Conservation (phyloP, 163 green algal species). For the Scenedesmus sp. region DNA sequence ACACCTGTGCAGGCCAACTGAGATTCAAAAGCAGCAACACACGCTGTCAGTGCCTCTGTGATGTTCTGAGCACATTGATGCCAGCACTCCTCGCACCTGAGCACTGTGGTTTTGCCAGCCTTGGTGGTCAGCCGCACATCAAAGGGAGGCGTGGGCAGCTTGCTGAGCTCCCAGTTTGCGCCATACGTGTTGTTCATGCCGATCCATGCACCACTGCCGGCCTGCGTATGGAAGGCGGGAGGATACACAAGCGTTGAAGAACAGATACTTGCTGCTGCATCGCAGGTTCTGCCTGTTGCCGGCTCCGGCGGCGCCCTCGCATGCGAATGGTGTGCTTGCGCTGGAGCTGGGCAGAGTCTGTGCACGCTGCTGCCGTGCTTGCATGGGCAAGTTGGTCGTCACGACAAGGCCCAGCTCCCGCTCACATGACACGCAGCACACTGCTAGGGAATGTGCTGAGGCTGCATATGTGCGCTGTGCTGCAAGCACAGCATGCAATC, state of each 20-base stretch:
- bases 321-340: too few species aligned
- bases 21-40: background rate
- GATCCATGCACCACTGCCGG: constrained; percentile 3
- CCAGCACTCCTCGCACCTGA: background rate
- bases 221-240: background rate
- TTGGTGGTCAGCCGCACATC: constrained; percentile 59
- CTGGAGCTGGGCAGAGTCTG: too few species aligned
- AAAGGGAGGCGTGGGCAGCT: constrained; percentile 47
- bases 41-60: too few species aligned
- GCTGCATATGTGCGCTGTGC: background rate
- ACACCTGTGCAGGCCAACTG: background rate
- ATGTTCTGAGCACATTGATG: background rate
- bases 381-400: too few species aligned
- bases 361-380: too few species aligned
- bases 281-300: too few species aligned
- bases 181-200: constrained; percentile 49
- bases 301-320: too few species aligned
- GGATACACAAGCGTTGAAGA: background rate
- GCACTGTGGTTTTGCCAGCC: constrained; percentile 20
- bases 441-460: background rate
- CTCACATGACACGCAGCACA: background rate
- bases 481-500: too few species aligned
- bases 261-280: too few species aligned
- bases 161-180: constrained; percentile 46
- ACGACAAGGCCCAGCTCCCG: background rate